Conservation (phyloP, 257 asterid species). For the Capsicum rhomboideum region DNA sequence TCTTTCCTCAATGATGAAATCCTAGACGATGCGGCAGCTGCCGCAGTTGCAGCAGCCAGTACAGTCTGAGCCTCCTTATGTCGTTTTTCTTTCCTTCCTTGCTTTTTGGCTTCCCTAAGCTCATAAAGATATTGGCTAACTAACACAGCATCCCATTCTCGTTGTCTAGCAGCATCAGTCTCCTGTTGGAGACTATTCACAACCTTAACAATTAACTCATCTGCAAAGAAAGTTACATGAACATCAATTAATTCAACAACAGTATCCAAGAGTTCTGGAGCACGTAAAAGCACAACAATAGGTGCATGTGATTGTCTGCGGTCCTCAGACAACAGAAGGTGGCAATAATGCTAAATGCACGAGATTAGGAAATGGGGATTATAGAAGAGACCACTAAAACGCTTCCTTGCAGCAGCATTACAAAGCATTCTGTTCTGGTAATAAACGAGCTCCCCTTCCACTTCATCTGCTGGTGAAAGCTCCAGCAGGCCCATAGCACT, state of each 20-base stretch:
- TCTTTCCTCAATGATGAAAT: constrained; percentile 79
- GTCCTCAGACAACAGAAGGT: not conserved
- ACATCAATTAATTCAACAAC: constrained; percentile 4
- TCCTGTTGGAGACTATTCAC: constrained; percentile 63
- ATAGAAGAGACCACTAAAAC: constrained; percentile 49
- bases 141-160: constrained; percentile 77
- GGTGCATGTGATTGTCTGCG: not conserved
- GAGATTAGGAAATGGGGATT: constrained; percentile 1
- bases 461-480: constrained; percentile 81
- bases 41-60: constrained; percentile 98
- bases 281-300: not conserved
- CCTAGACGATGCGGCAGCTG: constrained; percentile 96
- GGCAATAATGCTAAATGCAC: not conserved
- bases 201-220: constrained; percentile 63
- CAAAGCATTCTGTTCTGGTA: constrained; percentile 57
- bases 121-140: constrained; percentile 71
- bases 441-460: constrained; percentile 88
- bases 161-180: constrained; percentile 52
- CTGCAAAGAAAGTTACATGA: constrained; percentile 32
- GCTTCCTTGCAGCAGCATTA: constrained; percentile 45
- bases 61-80: constrained; percentile 96
- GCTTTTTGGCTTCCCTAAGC: constrained; percentile 85
- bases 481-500: constrained; percentile 43
- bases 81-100: constrained; percentile 88
- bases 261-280: not conserved